A percentile compares a stretch with the other conserved stretches of the same genome.
Conservation (phyloP, 345 rosid species). For the Lenwebbia sp. region DNA sequence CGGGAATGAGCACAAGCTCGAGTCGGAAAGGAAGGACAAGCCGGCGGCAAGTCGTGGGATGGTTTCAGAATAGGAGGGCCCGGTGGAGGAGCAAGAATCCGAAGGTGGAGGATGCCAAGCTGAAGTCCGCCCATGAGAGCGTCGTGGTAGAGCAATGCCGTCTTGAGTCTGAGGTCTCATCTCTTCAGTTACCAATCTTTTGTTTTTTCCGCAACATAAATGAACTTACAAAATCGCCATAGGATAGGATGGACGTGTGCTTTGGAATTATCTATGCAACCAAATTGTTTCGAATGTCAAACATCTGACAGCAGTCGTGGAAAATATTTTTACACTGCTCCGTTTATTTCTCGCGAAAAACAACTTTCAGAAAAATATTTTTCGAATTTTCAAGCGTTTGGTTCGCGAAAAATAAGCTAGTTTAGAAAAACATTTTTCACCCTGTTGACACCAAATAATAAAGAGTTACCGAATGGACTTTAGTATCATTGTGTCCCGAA, state of each 20-base stretch:
- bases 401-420: too few relatives aligned
- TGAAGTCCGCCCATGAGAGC: slow-evolving; percentile 35
- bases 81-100: slow-evolving; percentile 75
- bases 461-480: too few relatives aligned
- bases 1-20: slow-evolving; percentile 62
- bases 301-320: background rate
- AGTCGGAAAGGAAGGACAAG: slow-evolving; percentile 73
- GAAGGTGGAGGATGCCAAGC: slow-evolving; percentile 54
- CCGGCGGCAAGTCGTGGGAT: slow-evolving; percentile 88
- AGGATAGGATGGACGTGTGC: background rate
- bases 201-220: background rate
- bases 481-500: too few relatives aligned
- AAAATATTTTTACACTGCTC: background rate
- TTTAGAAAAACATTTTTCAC: too few relatives aligned
- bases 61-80: slow-evolving; percentile 92
- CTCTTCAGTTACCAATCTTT: background rate
- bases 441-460: too few relatives aligned
- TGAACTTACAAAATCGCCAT: background rate
- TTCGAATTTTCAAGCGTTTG: too few relatives aligned
- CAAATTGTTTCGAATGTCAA: background rate
- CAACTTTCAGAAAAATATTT: too few relatives aligned
- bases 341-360: background rate
- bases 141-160: slow-evolving; percentile 38
- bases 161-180: slow-evolving; percentile 52
- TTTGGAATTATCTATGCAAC: background rate